Evolutionary conservation across 306 rosid genomes (phyloP).

Genomic region (Echinosophora koreensis): DNA sequence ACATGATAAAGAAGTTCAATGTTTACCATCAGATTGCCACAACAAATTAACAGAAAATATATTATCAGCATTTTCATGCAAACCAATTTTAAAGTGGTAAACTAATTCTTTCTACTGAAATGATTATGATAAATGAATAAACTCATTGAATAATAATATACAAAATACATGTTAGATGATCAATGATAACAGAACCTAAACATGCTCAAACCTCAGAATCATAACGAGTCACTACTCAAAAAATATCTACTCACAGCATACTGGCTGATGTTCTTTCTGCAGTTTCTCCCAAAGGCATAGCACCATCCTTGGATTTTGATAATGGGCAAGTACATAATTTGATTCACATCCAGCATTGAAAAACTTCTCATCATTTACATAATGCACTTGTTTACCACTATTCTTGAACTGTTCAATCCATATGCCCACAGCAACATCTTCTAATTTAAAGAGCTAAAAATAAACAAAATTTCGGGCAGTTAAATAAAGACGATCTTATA

Average conservation of each 20-base stretch:
- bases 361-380: constrained; percentile 77
- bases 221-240: neutral
- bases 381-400: constrained; percentile 71
- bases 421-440: constrained; percentile 97
- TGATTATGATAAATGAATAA: constrained; percentile 47
- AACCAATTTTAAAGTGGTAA: neutral
- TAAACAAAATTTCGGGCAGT: neutral
- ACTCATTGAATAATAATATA: constrained; percentile 43
- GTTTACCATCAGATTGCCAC: constrained; percentile 11
- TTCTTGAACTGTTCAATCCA: constrained; percentile 84
- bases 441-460: constrained; percentile 84
- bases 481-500: neutral
- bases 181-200: constrained; percentile 16
- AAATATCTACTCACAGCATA: constrained; percentile 76
- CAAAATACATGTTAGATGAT: constrained; percentile 18
- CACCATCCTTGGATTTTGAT: constrained; percentile 83
- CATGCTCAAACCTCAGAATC: constrained; percentile 31
- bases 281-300: constrained; percentile 95
- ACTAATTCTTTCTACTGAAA: constrained; percentile 8
- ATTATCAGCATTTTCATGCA: neutral
- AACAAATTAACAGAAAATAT: neutral
- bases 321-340: constrained; percentile 83
- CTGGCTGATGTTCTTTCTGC: constrained; percentile 68
- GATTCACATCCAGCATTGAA: constrained; percentile 85
- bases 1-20: neutral